Evolutionary conservation across 2,329 filamentous ascomycete genomes (phyloP).

Genomic region (Ascocoryne sarcoides): DNA sequence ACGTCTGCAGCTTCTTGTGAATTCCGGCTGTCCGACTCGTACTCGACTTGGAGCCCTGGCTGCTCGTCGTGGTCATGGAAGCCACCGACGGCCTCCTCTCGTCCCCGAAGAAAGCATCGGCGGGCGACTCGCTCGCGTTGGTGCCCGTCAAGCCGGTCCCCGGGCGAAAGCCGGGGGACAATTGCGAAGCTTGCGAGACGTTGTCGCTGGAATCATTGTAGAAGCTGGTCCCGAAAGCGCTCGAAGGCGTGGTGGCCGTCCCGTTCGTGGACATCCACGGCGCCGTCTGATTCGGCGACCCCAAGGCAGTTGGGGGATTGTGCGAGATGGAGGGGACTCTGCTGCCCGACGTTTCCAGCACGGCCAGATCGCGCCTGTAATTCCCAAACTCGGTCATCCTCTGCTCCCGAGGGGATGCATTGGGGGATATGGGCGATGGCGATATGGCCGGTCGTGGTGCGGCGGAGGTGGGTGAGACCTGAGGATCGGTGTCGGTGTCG

Average conservation of each 20-base stretch:
- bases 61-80: constrained; percentile 80
- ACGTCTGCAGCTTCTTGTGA: constrained; percentile 76
- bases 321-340: constrained; percentile 51
- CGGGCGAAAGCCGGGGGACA: constrained; percentile 62
- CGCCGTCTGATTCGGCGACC: constrained; percentile 38
- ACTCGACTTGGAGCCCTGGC: constrained; percentile 70
- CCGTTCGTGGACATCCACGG: constrained; percentile 44
- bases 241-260: constrained; percentile 23
- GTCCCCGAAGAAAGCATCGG: constrained; percentile 54
- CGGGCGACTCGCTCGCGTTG: constrained; percentile 45
- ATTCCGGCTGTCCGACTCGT: constrained; percentile 59
- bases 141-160: constrained; percentile 33
- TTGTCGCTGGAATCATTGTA: constrained; percentile 70
- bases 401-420: constrained; percentile 23
- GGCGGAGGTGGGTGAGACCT: constrained; percentile 27
- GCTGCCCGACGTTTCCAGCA: constrained; percentile 53
- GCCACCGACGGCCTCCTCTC: constrained; percentile 79
- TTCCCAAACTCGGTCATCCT: constrained; percentile 48
- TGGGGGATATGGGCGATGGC: constrained; percentile 18
- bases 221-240: constrained; percentile 47
- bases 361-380: constrained; percentile 63
- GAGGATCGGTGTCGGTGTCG: constrained; percentile 20
- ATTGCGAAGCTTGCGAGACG: constrained; percentile 53
- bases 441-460: constrained; percentile 20
- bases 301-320: constrained; percentile 45